These are phyloP conservation scores for Ogataea henricii DNA, from an alignment of 805 yeast genomes.

Conservation along the genomic window DNA sequence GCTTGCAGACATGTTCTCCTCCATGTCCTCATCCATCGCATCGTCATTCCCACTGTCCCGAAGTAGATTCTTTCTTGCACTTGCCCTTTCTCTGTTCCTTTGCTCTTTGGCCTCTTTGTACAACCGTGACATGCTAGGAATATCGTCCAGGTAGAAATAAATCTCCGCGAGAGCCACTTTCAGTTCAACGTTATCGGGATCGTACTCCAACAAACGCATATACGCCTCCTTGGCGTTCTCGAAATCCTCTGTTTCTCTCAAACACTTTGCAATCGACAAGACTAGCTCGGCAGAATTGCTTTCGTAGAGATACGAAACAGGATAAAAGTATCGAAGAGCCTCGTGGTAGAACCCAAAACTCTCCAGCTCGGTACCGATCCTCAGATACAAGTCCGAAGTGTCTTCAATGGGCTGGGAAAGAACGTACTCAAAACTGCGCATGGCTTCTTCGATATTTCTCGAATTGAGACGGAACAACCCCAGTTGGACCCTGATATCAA, in stretches of 20 bases:
- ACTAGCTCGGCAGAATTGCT: constrained; percentile 53
- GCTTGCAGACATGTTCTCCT: constrained; percentile 19
- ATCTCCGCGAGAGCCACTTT: constrained; percentile 82
- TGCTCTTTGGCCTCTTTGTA: constrained; percentile 55
- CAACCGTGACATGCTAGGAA: constrained; percentile 54
- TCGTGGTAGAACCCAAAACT: constrained; percentile 69
- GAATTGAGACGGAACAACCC: constrained; percentile 72
- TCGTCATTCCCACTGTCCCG: constrained; percentile 19
- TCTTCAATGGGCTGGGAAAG: constrained; percentile 55
- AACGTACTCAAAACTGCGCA: constrained; percentile 64
- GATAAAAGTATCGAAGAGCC: constrained; percentile 67
- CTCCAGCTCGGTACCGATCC: constrained; percentile 75
- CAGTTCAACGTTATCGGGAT: constrained; percentile 69
- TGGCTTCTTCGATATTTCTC: constrained; percentile 68
- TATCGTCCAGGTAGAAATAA: constrained; percentile 63
- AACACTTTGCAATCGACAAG: constrained; percentile 72
- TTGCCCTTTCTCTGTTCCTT: constrained; percentile 35
- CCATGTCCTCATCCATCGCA: constrained; percentile 20
- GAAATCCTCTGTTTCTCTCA: constrained; percentile 69
- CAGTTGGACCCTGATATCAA: constrained; percentile 82
- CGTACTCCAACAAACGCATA: constrained; percentile 50
- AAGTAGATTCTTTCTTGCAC: constrained; percentile 29
- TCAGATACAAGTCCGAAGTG: constrained; percentile 70
- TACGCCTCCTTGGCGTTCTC: constrained; percentile 64
- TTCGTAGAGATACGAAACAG: constrained; percentile 57